phyloP scores from a whole-genome alignment of 78 protist species.

The Dictyostelium brefeldianum region DNA sequence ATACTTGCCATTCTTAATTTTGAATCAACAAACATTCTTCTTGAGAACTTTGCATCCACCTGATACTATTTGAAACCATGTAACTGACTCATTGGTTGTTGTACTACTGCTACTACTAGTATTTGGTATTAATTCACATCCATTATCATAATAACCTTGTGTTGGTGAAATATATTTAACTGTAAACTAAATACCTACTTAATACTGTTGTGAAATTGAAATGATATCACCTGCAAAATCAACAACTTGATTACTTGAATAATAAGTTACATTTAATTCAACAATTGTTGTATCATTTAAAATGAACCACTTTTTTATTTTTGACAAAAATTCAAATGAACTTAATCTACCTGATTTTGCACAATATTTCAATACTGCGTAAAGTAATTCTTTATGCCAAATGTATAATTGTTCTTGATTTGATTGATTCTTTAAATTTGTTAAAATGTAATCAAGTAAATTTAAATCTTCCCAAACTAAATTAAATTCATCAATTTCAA shows the following conservation, averaged over 20 bases:
- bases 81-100: background rate
- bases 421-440: too few relatives aligned
- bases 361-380: too few relatives aligned
- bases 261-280: background rate
- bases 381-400: too few relatives aligned
- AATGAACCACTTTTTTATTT: too few relatives aligned
- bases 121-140: background rate
- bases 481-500: too few relatives aligned
- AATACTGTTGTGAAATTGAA: background rate
- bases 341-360: too few relatives aligned
- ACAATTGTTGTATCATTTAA: background rate
- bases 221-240: conserved; percentile 20
- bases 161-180: background rate
- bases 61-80: background rate
- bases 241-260: background rate
- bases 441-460: too few relatives aligned
- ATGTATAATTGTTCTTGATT: too few relatives aligned
- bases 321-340: too few relatives aligned
- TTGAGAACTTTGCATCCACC: background rate
- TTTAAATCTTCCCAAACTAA: too few relatives aligned
- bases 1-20: too few relatives aligned
- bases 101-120: background rate
- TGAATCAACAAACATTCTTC: background rate
- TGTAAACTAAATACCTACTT: background rate
- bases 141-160: background rate